Evolutionary conservation across 257 asterid species (phyloP).

Genomic region (Jacaranda mimosifolia): DNA sequence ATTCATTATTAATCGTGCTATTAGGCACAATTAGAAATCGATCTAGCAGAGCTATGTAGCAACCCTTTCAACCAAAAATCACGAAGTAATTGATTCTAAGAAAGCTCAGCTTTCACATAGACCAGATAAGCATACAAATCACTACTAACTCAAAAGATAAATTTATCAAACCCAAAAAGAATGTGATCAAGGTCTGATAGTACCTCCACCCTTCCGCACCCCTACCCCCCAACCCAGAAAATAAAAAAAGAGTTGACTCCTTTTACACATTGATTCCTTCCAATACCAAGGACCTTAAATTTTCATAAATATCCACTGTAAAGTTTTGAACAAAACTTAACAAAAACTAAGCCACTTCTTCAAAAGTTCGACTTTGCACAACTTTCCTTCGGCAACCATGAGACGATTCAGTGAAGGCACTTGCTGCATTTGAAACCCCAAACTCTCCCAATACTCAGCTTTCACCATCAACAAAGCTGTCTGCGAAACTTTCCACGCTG

Average conservation of each 20-base stretch:
- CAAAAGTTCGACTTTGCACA: conserved; percentile 20
- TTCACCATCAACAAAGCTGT: conserved; percentile 64
- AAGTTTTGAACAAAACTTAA: background rate
- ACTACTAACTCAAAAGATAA: conserved; percentile 16
- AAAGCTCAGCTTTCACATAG: no score
- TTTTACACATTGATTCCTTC: background rate
- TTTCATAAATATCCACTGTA: background rate
- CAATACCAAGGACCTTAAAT: background rate
- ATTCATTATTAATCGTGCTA: background rate
- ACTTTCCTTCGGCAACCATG: conserved; percentile 77
- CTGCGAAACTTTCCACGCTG: conserved; percentile 89
- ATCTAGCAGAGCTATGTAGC: background rate
- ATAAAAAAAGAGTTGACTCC: background rate
- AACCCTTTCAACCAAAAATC: background rate
- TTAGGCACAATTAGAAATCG: background rate
- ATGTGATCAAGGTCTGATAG: background rate
- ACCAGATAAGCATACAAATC: no score
- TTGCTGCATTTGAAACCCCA: conserved; percentile 82
- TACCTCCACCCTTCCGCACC: no score
- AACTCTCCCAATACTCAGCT: conserved; percentile 84
- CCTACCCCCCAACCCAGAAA: no score
- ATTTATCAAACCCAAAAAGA: background rate
- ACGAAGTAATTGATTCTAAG: conserved; percentile 26
- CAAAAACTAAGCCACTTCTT: background rate
- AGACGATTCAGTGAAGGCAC: conserved; percentile 75